Percentiles rank a stretch among this genome's conserved stretches.
These are phyloP conservation scores for Piper longum DNA, from an alignment of 164 flowering plant species.

Conservation along the genomic window DNA sequence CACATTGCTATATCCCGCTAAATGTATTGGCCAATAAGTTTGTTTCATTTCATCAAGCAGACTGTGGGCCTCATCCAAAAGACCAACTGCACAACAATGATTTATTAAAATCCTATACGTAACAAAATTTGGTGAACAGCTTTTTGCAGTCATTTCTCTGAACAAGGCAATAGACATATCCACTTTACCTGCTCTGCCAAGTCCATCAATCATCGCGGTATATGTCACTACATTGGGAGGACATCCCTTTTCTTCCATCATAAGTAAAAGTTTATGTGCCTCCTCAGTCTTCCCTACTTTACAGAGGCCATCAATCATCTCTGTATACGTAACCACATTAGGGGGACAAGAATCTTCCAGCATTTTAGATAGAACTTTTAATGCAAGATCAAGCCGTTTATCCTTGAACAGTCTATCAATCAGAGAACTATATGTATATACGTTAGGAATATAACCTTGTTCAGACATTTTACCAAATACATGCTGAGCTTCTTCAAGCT, in stretches of 20 bases:
- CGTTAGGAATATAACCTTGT: slow-evolving; percentile 51
- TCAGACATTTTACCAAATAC: slow-evolving; percentile 61
- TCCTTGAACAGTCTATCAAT: slow-evolving; percentile 79
- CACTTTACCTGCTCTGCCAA: slow-evolving; percentile 65
- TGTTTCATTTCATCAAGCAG: slow-evolving; percentile 88
- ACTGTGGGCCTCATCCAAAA: slow-evolving; percentile 51
- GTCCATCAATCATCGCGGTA: slow-evolving; percentile 88
- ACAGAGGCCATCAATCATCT: slow-evolving; percentile 85
- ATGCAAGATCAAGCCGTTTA: slow-evolving; percentile 68
- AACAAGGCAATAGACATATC: slow-evolving; percentile 56
- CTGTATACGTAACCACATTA: slow-evolving; percentile 79
- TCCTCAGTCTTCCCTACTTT: slow-evolving; percentile 82
- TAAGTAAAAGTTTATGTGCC: slow-evolving; percentile 59
- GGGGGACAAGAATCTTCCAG: slow-evolving; percentile 70
- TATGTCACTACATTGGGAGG: slow-evolving; percentile 84
- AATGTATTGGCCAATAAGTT: slow-evolving; percentile 74
- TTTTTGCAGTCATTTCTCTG: slow-evolving; percentile 45
- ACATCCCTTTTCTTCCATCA: slow-evolving; percentile 92
- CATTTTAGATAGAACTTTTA: slow-evolving; percentile 78
- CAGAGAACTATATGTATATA: slow-evolving; percentile 69
- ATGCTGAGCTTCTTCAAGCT: slow-evolving; percentile 73
- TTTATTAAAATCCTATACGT: slow-evolving; percentile 72
- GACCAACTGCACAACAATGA: slow-evolving; percentile 61
- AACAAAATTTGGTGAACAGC: slow-evolving; percentile 83
- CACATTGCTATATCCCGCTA: slow-evolving; percentile 47